phyloP scores from a whole-genome alignment of 768 basidiomycete genomes.

The Pholiota molesta region DNA sequence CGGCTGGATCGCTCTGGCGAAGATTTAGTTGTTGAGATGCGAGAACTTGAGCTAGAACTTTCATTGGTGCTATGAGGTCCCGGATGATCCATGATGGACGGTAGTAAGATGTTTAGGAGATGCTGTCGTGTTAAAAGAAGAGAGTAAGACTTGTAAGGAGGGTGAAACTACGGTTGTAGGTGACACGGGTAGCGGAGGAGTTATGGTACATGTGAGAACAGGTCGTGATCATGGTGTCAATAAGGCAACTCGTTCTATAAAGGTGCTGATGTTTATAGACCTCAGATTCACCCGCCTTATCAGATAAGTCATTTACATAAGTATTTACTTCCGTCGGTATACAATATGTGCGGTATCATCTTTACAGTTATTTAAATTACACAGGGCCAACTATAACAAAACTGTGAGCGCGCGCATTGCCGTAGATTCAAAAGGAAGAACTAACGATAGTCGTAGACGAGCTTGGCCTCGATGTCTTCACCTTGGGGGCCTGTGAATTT shows the following conservation, averaged over 20 bases:
- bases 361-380: neutral
- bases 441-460: slow-evolving; percentile 75
- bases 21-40: slow-evolving; percentile 15
- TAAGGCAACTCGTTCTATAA: neutral
- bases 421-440: slow-evolving; percentile 30
- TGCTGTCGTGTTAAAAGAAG: neutral
- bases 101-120: neutral
- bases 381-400: slow-evolving; percentile 17
- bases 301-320: slow-evolving; percentile 4
- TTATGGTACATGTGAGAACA: slow-evolving; percentile 6
- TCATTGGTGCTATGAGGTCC: slow-evolving; percentile 7
- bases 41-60: slow-evolving; percentile 20
- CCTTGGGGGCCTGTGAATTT: slow-evolving; percentile 64
- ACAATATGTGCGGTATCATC: neutral
- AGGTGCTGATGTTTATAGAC: neutral
- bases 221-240: neutral
- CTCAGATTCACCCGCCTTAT: neutral
- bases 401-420: slow-evolving; percentile 23
- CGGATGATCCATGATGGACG: slow-evolving; percentile 15
- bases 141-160: slow-evolving; percentile 1
- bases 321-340: neutral
- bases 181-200: neutral
- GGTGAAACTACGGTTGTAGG: slow-evolving; percentile 10
- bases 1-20: slow-evolving; percentile 5
- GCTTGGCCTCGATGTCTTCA: slow-evolving; percentile 55